Base-by-base conservation (phyloP, 2,329 filamentous ascomycete species). In the Colletotrichum ledebouriae region DNA sequence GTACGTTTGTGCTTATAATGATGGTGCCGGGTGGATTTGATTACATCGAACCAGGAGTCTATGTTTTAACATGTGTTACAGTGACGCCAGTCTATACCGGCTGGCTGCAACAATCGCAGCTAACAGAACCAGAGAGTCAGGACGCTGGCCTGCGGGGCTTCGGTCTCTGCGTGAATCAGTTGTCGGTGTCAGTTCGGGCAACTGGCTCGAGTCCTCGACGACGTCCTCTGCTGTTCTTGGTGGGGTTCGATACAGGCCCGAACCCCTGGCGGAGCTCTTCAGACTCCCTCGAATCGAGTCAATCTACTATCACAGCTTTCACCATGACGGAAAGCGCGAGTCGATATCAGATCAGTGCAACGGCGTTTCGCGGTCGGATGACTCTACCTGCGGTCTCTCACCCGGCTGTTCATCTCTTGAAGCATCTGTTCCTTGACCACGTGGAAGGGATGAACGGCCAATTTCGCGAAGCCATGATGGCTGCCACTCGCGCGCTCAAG, bases 401-500 rank as follows among this genome's bases (percentile, higher is more conserved):
- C 29, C 29, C 9, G 20, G 13, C 17, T 58, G 17, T 44, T 64
- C 44, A 6, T 39, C 52, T 42, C 15, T 58, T 58, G 7, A n/a
- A 42, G 17, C 61, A 58, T 20, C 44, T 64, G 4, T 52, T 50
- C 44, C 42, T 64, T 22, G 39, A 58, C 15, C 4, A 33, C 5
- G 13, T 22, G 3, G 20, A n/a, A 5, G 9, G 9, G 15, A 13
- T 63, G 20, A 10, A 33, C 9, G 0, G n/a, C 6, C 20, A 53
- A 11, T 42, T 10, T 37, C 25, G 34, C 22, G 4, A 2, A 4
- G 33, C n/a, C 37, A 15, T 64, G 15, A 20, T 52, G 33, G n/a
- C 22, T 10, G 62, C 62, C 15, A 46, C 62, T 15, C 53, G 53
- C 34, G 46, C 46, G 20, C 62, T 64, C 2, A 50, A 47, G n/a